Evolutionary conservation across 495 filamentous ascomycete species (phyloP).

Genomic region (Hypoxylon cercidicola): DNA sequence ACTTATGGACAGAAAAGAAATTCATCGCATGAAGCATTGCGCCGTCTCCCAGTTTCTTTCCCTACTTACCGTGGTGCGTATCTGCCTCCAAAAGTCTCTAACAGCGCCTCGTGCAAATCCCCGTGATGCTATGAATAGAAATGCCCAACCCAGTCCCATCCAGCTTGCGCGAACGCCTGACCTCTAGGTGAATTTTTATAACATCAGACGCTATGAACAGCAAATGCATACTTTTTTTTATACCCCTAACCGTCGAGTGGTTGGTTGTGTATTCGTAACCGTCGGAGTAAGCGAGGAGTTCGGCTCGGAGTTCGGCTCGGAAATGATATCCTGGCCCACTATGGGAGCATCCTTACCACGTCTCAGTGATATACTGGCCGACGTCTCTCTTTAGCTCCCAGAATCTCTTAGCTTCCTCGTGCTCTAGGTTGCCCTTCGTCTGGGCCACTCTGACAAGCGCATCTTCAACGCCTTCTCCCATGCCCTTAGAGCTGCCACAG

Average conservation of each 20-base stretch:
- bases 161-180: constrained; percentile 33
- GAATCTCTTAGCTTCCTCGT: constrained; percentile 77
- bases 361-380: constrained; percentile 89
- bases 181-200: constrained; percentile 25
- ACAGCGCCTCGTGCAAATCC: constrained; percentile 13
- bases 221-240: constrained; percentile 12
- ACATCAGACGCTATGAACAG: constrained; percentile 27
- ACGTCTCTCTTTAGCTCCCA: constrained; percentile 85
- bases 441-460: constrained; percentile 83
- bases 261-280: neutral
- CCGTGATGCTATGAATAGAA: constrained; percentile 13
- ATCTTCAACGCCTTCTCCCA: constrained; percentile 95
- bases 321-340: neutral
- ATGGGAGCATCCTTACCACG: constrained; percentile 53
- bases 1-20: too few species aligned
- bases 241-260: neutral
- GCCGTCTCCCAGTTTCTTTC: too few species aligned
- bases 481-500: constrained; percentile 91
- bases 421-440: constrained; percentile 78
- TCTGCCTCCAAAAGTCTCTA: too few species aligned
- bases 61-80: too few species aligned
- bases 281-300: neutral
- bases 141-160: constrained; percentile 5
- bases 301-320: too few species aligned
- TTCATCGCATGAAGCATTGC: too few species aligned